phyloP scores from a whole-genome alignment of 1,139 yeast genomes.

The Yamadazyma dendronema region DNA sequence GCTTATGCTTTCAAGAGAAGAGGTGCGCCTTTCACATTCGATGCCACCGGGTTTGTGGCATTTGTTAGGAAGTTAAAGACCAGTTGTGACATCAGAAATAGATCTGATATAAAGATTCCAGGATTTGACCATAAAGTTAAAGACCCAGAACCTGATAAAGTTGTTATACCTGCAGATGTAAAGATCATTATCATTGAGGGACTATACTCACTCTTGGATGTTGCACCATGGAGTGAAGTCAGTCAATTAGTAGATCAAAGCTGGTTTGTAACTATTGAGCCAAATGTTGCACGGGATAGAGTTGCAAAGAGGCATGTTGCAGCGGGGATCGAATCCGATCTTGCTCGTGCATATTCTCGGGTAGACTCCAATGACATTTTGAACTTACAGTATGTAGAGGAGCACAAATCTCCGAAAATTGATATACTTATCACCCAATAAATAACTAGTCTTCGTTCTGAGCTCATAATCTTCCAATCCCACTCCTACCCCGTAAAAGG shows the following conservation, averaged over 20 bases:
- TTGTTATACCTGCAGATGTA: conserved; percentile 39
- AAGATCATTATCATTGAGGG: conserved; percentile 66
- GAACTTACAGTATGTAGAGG: conserved; percentile 57
- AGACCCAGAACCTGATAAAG: conserved; percentile 63
- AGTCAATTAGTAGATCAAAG: conserved; percentile 33
- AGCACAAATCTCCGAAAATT: conserved; percentile 2
- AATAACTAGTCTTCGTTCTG: no score
- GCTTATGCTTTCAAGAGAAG: conserved; percentile 60
- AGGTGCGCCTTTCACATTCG: conserved; percentile 88
- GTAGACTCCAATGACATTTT: conserved; percentile 67
- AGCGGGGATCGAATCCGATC: conserved; percentile 59
- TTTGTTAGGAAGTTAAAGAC: conserved; percentile 20
- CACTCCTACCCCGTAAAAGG: not conserved
- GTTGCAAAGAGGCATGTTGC: conserved; percentile 72
- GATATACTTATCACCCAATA: conserved; percentile 7
- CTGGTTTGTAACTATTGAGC: conserved; percentile 48
- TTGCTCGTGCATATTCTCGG: conserved; percentile 58
- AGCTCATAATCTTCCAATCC: no score
- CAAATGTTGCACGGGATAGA: conserved; percentile 48
- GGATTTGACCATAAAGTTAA: conserved; percentile 73
- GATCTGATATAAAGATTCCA: conserved; percentile 42
- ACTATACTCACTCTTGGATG: conserved; percentile 51
- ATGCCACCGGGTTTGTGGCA: conserved; percentile 42
- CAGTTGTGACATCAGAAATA: conserved; percentile 19
- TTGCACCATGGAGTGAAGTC: conserved; percentile 52